Percentiles rank a stretch among this genome's conserved stretches.
phyloP scores from a whole-genome alignment of 176 grass and related monocot genomes.

The Miscanthus lutarioriparius region DNA sequence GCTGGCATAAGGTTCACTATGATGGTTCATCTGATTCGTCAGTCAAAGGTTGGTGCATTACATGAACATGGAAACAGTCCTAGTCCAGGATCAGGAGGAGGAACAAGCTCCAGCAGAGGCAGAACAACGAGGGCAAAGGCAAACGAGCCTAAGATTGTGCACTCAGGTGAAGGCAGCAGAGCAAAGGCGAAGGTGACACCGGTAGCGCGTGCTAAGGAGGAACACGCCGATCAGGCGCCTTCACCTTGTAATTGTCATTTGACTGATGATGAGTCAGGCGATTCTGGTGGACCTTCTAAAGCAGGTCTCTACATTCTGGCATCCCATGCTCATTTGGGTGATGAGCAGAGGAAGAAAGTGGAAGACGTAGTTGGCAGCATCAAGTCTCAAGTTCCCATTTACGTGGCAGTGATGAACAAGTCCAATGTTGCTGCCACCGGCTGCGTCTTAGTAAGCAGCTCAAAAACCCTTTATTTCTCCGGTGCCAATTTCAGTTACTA shows the following conservation, averaged over 20 bases:
- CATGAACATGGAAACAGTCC: neutral
- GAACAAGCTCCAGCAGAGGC: neutral
- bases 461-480: neutral
- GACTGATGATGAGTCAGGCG: neutral
- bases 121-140: neutral
- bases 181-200: neutral
- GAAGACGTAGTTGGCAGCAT: neutral
- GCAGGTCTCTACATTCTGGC: neutral
- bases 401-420: conserved; percentile 21
- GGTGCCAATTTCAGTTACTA: neutral
- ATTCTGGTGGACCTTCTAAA: neutral
- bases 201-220: neutral
- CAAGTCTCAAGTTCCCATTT: conserved; percentile 18
- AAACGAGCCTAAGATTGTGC: neutral
- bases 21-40: conserved; percentile 38
- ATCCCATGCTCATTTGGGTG: neutral
- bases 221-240: neutral
- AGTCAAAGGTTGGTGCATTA: neutral
- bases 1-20: neutral
- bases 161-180: neutral
- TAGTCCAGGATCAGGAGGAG: neutral
- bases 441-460: neutral
- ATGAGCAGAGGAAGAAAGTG: neutral
- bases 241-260: neutral
- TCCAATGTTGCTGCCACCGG: neutral